Evolutionary conservation across 2,329 filamentous ascomycete species (phyloP).

Genomic region (Alternaria postmessia): DNA sequence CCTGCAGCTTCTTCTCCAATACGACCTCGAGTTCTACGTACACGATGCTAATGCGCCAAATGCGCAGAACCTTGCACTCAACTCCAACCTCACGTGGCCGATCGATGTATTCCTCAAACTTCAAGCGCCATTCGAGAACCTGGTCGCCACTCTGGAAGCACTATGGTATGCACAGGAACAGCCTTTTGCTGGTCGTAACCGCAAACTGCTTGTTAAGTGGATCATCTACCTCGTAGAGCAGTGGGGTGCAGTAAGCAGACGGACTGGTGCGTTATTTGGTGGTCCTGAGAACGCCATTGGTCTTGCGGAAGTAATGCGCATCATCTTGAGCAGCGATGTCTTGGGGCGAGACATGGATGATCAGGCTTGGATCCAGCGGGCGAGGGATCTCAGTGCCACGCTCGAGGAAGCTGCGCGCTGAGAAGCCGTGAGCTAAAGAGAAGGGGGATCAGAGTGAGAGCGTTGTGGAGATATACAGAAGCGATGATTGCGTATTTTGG

Average conservation of each 20-base stretch:
- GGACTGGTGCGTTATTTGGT: conserved; percentile 65
- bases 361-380: conserved; percentile 43
- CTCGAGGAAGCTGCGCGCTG: conserved; percentile 44
- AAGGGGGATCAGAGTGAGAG: neutral
- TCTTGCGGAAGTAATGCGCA: conserved; percentile 47
- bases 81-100: conserved; percentile 61
- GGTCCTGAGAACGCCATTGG: conserved; percentile 64
- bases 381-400: conserved; percentile 32
- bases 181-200: conserved; percentile 67
- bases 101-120: conserved; percentile 72
- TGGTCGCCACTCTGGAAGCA: conserved; percentile 69
- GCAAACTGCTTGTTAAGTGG: conserved; percentile 66
- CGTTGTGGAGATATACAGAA: conserved; percentile 11
- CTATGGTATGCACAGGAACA: conserved; percentile 73
- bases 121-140: conserved; percentile 66
- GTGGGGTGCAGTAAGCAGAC: conserved; percentile 68
- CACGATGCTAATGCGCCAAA: conserved; percentile 44
- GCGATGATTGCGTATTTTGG: conserved; percentile 22
- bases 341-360: conserved; percentile 48
- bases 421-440: neutral
- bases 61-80: conserved; percentile 25
- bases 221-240: conserved; percentile 67
- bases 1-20: conserved; percentile 47
- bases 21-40: conserved; percentile 59
- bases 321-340: conserved; percentile 56